These are phyloP conservation scores for Aspergillus persii DNA, from an alignment of 2,329 filamentous ascomycete species.

Conservation along the genomic window DNA sequence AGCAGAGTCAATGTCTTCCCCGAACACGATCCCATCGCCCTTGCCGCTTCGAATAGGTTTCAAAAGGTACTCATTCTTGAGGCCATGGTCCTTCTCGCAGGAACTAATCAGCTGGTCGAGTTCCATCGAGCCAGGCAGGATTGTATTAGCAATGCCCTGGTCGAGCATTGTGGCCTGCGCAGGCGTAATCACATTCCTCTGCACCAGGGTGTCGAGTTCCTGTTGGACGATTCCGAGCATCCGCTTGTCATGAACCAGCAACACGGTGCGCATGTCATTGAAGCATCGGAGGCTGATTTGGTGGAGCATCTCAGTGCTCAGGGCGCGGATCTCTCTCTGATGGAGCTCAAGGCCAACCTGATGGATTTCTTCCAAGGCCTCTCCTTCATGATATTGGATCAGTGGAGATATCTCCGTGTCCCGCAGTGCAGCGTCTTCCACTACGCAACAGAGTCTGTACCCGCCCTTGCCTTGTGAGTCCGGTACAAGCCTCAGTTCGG, in stretches of 20 bases:
- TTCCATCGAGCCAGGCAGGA: slow-evolving; percentile 25
- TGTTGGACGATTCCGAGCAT: slow-evolving; percentile 35
- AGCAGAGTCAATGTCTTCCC: slow-evolving; percentile 14
- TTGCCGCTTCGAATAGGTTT: slow-evolving; percentile 25
- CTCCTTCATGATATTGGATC: slow-evolving; percentile 3
- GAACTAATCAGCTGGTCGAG: slow-evolving; percentile 13
- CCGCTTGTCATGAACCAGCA: slow-evolving; percentile 34
- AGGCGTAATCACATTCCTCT: slow-evolving; percentile 13
- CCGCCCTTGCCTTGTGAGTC: not conserved
- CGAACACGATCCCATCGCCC: slow-evolving; percentile 26
- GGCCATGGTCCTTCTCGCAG: not conserved
- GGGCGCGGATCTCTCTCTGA: slow-evolving; percentile 26
- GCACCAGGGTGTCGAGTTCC: slow-evolving; percentile 18
- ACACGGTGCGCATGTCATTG: slow-evolving; percentile 33
- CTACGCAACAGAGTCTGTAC: not conserved
- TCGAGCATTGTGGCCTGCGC: slow-evolving; percentile 17
- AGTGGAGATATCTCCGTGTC: too few relatives aligned
- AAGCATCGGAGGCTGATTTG: slow-evolving; percentile 28
- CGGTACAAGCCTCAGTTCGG: not conserved
- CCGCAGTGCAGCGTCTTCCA: not conserved
- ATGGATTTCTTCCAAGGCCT: slow-evolving; percentile 23
- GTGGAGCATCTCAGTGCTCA: slow-evolving; percentile 22
- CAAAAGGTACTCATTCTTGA: slow-evolving; percentile 24
- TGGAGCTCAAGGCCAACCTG: slow-evolving; percentile 30
- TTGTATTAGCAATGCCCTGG: slow-evolving; percentile 21